A percentile compares a stretch with the other conserved stretches of the same genome.
phyloP scores from a whole-genome alignment of 1,284 basidiomycete species.

The Stygiomarasmius scandens region DNA sequence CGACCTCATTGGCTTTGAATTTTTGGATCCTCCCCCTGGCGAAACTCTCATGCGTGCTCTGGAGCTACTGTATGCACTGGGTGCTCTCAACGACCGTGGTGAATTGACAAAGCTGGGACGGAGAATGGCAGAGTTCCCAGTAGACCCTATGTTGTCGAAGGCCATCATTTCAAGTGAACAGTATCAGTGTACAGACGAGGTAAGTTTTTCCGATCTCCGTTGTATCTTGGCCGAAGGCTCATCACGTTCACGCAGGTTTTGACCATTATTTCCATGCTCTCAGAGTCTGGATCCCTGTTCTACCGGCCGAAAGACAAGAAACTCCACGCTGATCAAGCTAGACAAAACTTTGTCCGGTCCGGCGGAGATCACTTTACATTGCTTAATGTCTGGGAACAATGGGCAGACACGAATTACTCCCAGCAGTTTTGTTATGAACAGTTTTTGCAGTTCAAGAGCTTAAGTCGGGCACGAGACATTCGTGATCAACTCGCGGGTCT shows the following conservation, averaged over 20 bases:
- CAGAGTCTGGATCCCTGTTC: constrained; percentile 93
- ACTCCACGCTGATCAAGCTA: constrained; percentile 92
- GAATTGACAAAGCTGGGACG: constrained; percentile 96
- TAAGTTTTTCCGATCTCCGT: constrained; percentile 34
- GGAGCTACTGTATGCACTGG: constrained; percentile 93
- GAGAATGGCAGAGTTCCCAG: constrained; percentile 98
- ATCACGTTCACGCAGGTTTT: constrained; percentile 69
- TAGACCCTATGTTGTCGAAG: constrained; percentile 97
- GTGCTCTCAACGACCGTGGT: constrained; percentile 94
- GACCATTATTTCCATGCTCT: constrained; percentile 97
- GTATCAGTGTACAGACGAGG: constrained; percentile 96
- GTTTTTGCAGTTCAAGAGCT: constrained; percentile 96
- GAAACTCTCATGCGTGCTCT: constrained; percentile 97
- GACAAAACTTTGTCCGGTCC: constrained; percentile 92
- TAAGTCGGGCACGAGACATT: constrained; percentile 94
- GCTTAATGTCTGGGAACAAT: constrained; percentile 97
- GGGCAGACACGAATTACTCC: constrained; percentile 96
- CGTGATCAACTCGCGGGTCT: constrained; percentile 93
- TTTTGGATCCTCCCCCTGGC: constrained; percentile 97
- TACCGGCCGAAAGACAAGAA: constrained; percentile 98
- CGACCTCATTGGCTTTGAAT: constrained; percentile 97
- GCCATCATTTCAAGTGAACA: constrained; percentile 94
- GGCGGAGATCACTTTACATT: constrained; percentile 99
- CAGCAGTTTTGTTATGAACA: constrained; percentile 96
- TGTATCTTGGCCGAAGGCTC: neutral